Evolutionary conservation across 2,329 filamentous ascomycete species (phyloP).

Genomic region (Sphaceloma murrayae): DNA sequence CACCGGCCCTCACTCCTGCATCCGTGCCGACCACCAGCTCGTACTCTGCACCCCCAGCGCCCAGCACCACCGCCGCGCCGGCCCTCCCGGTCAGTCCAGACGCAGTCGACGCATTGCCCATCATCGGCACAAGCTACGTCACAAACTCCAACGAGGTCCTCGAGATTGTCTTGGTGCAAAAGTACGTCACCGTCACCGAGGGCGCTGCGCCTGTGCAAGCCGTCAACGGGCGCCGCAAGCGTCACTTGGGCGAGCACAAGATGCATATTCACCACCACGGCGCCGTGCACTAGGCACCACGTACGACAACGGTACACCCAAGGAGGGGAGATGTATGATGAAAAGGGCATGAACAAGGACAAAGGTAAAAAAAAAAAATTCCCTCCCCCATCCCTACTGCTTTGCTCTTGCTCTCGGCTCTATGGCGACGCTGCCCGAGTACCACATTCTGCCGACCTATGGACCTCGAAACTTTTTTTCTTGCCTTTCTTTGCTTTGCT

Average conservation of each 20-base stretch:
- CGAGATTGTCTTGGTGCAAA: constrained; percentile 38
- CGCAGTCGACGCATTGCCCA: constrained; percentile 15
- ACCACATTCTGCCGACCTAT: too few relatives aligned
- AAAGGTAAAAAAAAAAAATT: constrained; percentile 4
- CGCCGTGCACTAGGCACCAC: constrained; percentile 23
- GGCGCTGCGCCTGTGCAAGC: neutral
- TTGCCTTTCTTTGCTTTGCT: neutral
- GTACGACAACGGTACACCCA: constrained; percentile 14
- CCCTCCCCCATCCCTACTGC: neutral
- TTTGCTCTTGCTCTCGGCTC: too few relatives aligned
- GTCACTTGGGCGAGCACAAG: constrained; percentile 6
- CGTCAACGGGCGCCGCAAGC: neutral
- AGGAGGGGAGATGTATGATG: neutral
- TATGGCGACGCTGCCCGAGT: too few relatives aligned
- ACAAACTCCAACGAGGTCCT: constrained; percentile 37
- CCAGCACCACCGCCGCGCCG: constrained; percentile 19
- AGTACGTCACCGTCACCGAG: constrained; percentile 34
- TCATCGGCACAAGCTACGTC: constrained; percentile 34
- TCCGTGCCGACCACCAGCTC: constrained; percentile 26
- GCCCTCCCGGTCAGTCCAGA: constrained; percentile 23
- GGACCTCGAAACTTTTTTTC: too few relatives aligned
- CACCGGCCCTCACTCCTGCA: constrained; percentile 30
- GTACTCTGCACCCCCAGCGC: too few relatives aligned
- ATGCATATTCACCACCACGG: constrained; percentile 20
- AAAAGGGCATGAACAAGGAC: constrained; percentile 7